A percentile compares a stretch with the other conserved stretches of the same genome.
Evolutionary conservation across 2,329 filamentous ascomycete genomes (phyloP).

Genomic region (Cryphonectria carpinicola): DNA sequence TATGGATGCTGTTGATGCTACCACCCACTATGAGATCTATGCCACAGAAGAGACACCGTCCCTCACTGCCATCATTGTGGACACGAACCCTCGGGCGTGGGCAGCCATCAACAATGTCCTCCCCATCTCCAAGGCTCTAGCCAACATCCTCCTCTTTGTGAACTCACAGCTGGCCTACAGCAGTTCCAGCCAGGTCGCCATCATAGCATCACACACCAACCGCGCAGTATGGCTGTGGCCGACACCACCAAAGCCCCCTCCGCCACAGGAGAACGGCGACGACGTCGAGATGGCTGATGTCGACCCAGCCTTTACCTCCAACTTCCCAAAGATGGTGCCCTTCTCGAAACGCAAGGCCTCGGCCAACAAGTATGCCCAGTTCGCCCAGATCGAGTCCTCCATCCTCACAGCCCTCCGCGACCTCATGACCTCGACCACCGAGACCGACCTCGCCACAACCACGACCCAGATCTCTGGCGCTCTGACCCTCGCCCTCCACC

Average conservation of each 20-base stretch:
- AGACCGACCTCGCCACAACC: slow-evolving; percentile 67
- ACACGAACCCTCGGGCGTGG: slow-evolving; percentile 95
- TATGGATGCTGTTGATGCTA: slow-evolving; percentile 62
- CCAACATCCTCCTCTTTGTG: slow-evolving; percentile 91
- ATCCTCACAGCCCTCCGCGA: slow-evolving; percentile 73
- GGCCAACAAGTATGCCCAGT: slow-evolving; percentile 92
- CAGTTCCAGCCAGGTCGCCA: slow-evolving; percentile 88
- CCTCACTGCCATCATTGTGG: slow-evolving; percentile 86
- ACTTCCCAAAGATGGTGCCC: slow-evolving; percentile 31
- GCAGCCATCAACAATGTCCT: slow-evolving; percentile 74
- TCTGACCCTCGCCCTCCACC: slow-evolving; percentile 82
- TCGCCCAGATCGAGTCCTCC: slow-evolving; percentile 82
- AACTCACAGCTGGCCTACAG: slow-evolving; percentile 95
- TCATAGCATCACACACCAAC: slow-evolving; percentile 87
- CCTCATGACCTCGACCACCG: slow-evolving; percentile 72
- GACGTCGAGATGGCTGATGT: slow-evolving; percentile 62
- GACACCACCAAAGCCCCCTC: slow-evolving; percentile 39
- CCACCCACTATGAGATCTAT: slow-evolving; percentile 62
- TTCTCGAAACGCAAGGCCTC: slow-evolving; percentile 37
- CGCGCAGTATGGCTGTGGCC: slow-evolving; percentile 92
- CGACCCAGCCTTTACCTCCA: slow-evolving; percentile 34
- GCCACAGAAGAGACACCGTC: slow-evolving; percentile 68
- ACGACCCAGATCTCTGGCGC: slow-evolving; percentile 91
- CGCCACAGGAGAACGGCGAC: slow-evolving; percentile 28
- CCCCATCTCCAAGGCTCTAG: slow-evolving; percentile 80